phyloP scores from a whole-genome alignment of 805 yeast genomes.

The Lachancea quebecensis region DNA sequence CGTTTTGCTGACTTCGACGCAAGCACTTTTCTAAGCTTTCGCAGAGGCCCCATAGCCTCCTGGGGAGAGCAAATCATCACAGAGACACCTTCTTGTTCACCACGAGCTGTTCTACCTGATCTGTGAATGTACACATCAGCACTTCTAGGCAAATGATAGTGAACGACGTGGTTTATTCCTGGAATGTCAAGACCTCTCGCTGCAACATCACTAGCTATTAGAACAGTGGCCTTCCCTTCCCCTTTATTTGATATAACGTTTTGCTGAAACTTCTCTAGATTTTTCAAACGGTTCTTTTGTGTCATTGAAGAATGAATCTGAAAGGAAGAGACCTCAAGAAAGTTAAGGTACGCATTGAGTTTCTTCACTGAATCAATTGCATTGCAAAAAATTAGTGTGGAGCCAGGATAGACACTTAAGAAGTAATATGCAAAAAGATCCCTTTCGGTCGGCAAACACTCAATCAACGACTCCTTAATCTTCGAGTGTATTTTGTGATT shows the following conservation, averaged over 20 bases:
- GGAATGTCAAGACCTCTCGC: conserved; percentile 96
- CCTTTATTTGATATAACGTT: conserved; percentile 36
- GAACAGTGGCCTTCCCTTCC: conserved; percentile 50
- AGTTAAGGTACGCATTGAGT: conserved; percentile 64
- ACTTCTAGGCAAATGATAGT: conserved; percentile 88
- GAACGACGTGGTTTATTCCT: conserved; percentile 86
- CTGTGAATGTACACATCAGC: conserved; percentile 94
- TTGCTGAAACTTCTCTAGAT: conserved; percentile 71
- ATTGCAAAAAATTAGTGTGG: conserved; percentile 86
- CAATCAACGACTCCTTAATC: conserved; percentile 79
- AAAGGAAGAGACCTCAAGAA: conserved; percentile 59
- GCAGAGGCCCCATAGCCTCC: conserved; percentile 83
- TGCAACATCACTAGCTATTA: conserved; percentile 95
- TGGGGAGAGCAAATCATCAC: conserved; percentile 89
- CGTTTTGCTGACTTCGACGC: conserved; percentile 26
- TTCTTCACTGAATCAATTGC: conserved; percentile 93
- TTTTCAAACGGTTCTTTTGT: conserved; percentile 84
- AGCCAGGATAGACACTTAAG: conserved; percentile 76
- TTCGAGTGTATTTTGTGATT: conserved; percentile 67
- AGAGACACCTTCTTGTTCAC: conserved; percentile 88
- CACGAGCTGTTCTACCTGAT: conserved; percentile 98
- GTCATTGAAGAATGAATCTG: conserved; percentile 91
- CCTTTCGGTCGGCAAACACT: conserved; percentile 85
- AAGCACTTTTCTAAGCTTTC: conserved; percentile 59
- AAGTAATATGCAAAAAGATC: conserved; percentile 88